Conservation (phyloP, 148 eudicot species). For the Rhododendron kiyosumense region DNA sequence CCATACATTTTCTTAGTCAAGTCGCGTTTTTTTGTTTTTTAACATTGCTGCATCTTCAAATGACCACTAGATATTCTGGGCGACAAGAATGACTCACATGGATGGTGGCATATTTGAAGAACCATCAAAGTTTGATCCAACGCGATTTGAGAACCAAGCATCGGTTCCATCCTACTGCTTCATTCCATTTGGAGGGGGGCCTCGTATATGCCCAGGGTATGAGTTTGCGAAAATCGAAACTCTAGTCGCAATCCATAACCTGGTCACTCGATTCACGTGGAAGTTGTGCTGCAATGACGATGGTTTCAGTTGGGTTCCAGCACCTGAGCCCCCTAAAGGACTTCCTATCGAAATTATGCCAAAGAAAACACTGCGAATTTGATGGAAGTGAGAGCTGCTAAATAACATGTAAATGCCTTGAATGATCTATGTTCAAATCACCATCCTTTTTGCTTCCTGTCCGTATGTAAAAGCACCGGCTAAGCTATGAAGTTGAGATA, state of each 20-base stretch:
- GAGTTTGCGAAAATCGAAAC: slow-evolving; percentile 49
- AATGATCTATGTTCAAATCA: neutral
- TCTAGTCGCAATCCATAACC: slow-evolving; percentile 30
- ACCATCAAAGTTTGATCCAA: slow-evolving; percentile 40
- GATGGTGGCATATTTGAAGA: slow-evolving; percentile 26
- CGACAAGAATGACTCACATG: neutral
- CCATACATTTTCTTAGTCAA: neutral
- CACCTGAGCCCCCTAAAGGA: slow-evolving; percentile 38
- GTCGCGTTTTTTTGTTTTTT: neutral
- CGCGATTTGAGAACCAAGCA: slow-evolving; percentile 35
- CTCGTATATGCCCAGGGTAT: slow-evolving; percentile 45
- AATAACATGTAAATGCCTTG: neutral
- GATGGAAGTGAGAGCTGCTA: neutral
- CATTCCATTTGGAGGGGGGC: slow-evolving; percentile 44
- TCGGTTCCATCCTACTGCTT: slow-evolving; percentile 35
- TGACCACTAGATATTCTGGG: neutral
- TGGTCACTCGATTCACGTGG: slow-evolving; percentile 40
- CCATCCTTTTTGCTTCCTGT: neutral
- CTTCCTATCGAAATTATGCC: slow-evolving; percentile 27
- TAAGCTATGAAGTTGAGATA: neutral
- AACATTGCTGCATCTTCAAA: neutral
- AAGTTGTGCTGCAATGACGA: slow-evolving; percentile 33
- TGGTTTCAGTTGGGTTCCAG: slow-evolving; percentile 30
- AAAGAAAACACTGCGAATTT: neutral
- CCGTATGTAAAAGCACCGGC: neutral